Percentiles rank a stretch among this genome's conserved stretches.
phyloP scores from a whole-genome alignment of 192 early-diverging fungal species.

The Backusella macrospora region DNA sequence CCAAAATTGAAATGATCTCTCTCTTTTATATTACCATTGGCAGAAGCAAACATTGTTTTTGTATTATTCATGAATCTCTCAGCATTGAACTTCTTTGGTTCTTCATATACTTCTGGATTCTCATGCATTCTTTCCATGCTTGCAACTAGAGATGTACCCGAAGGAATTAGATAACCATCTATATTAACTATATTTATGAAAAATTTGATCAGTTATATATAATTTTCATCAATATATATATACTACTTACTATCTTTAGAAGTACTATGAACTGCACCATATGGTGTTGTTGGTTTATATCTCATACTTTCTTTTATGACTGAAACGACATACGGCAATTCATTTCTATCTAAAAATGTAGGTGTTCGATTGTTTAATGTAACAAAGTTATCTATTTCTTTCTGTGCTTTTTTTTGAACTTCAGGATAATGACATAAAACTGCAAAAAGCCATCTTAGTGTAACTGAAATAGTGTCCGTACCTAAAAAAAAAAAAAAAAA shows the following conservation, averaged over 20 bases:
- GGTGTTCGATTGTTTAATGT: neutral
- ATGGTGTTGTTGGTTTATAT: slow-evolving; percentile 8
- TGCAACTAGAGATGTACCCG: slow-evolving; percentile 45
- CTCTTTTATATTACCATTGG: slow-evolving; percentile 25
- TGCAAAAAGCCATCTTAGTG: slow-evolving; percentile 26
- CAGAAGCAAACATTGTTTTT: slow-evolving; percentile 12
- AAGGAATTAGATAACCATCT: slow-evolving; percentile 51
- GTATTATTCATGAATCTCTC: slow-evolving; percentile 2
- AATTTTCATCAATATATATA: neutral
- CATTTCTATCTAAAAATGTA: neutral
- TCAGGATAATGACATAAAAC: slow-evolving; percentile 23
- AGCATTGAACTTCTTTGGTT: slow-evolving; percentile 4
- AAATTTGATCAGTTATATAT: neutral
- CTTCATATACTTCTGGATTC: slow-evolving; percentile 1
- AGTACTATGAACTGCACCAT: slow-evolving; percentile 20
- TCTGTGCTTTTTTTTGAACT: slow-evolving; percentile 17
- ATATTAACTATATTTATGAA: neutral
- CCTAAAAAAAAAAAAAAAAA: neutral
- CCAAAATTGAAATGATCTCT: slow-evolving; percentile 27
- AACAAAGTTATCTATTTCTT: slow-evolving; percentile 22
- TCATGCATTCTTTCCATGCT: slow-evolving; percentile 17
- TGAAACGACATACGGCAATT: slow-evolving; percentile 25
- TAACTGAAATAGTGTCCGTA: slow-evolving; percentile 13
- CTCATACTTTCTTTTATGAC: slow-evolving; percentile 23
- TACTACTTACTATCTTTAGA: slow-evolving; percentile 10